A percentile compares a stretch with the other conserved stretches of the same genome.
Evolutionary conservation across 129 eudicot genomes (phyloP).

Genomic region (Flaveria bidentis): DNA sequence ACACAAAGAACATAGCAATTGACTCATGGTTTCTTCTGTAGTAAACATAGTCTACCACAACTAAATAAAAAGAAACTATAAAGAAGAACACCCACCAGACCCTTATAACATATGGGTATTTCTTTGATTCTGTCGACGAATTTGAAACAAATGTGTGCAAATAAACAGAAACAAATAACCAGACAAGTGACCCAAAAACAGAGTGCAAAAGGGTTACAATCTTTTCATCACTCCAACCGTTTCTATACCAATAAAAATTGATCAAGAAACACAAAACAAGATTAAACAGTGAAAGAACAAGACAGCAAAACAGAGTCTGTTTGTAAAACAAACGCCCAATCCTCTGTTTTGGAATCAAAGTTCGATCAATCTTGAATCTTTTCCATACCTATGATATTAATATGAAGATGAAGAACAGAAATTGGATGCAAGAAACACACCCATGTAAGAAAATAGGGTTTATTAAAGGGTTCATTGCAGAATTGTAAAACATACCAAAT

Average conservation of each 20-base stretch:
- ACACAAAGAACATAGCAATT: slow-evolving; percentile 41
- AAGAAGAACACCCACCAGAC: slow-evolving; percentile 74
- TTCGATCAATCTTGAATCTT: slow-evolving; percentile 28
- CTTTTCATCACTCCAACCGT: slow-evolving; percentile 77
- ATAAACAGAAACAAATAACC: slow-evolving; percentile 54
- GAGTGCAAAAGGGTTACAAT: slow-evolving; percentile 53
- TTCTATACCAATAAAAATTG: slow-evolving; percentile 67
- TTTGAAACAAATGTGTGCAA: slow-evolving; percentile 38
- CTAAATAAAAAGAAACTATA: slow-evolving; percentile 55
- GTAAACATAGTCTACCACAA: slow-evolving; percentile 53
- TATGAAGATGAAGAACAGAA: slow-evolving; percentile 40
- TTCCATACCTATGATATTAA: slow-evolving; percentile 30
- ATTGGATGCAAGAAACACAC: slow-evolving; percentile 41
- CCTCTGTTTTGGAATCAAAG: slow-evolving; percentile 34
- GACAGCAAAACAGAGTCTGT: slow-evolving; percentile 43
- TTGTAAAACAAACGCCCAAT: slow-evolving; percentile 38
- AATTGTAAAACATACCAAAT: slow-evolving; percentile 16
- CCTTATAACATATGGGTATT: slow-evolving; percentile 64
- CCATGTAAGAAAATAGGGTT: slow-evolving; percentile 48
- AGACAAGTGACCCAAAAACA: slow-evolving; percentile 46
- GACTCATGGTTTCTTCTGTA: slow-evolving; percentile 32
- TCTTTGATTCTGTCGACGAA: slow-evolving; percentile 21
- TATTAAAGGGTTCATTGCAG: slow-evolving; percentile 26
- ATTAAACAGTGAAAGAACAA: slow-evolving; percentile 48
- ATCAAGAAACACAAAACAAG: slow-evolving; percentile 52